Conservation (phyloP, 2,329 filamentous ascomycete genomes). For the Nemania sp. region DNA sequence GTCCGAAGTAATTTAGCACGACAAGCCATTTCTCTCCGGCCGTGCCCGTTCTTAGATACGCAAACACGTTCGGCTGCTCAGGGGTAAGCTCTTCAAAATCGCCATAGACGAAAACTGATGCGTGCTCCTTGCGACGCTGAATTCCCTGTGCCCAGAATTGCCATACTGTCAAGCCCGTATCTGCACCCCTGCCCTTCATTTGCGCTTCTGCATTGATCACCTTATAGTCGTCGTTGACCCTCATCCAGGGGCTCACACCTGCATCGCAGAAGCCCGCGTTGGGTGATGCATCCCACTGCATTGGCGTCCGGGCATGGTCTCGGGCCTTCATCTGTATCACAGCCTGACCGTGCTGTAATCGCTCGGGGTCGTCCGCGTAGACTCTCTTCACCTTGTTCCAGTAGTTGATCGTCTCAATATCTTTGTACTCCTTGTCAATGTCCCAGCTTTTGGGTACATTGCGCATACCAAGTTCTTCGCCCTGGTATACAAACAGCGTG, state of each 20-base stretch:
- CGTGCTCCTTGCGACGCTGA: constrained; percentile 65
- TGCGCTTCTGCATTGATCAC: constrained; percentile 70
- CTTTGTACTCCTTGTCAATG: constrained; percentile 69
- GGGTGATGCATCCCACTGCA: constrained; percentile 70
- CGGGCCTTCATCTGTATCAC: constrained; percentile 70
- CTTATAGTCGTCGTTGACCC: constrained; percentile 63
- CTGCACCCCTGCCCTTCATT: constrained; percentile 32
- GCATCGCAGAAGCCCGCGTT: constrained; percentile 72
- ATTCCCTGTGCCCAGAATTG: constrained; percentile 72
- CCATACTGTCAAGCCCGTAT: constrained; percentile 55
- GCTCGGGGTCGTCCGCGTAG: constrained; percentile 54
- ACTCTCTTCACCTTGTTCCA: constrained; percentile 54
- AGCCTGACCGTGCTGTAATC: constrained; percentile 60
- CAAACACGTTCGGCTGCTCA: constrained; percentile 43
- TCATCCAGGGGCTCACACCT: constrained; percentile 69
- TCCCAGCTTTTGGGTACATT: constrained; percentile 70
- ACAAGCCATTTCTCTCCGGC: constrained; percentile 48
- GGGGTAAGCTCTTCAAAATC: constrained; percentile 48
- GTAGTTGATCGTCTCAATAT: constrained; percentile 62
- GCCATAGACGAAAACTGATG: constrained; percentile 71
- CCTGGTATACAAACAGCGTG: constrained; percentile 75
- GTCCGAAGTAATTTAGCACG: constrained; percentile 39
- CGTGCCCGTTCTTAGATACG: constrained; percentile 45
- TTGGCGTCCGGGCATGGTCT: constrained; percentile 75
- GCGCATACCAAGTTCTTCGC: constrained; percentile 73